Evolutionary conservation across 495 filamentous ascomycete genomes (phyloP).

Genomic region (Aspergillus campestris): DNA sequence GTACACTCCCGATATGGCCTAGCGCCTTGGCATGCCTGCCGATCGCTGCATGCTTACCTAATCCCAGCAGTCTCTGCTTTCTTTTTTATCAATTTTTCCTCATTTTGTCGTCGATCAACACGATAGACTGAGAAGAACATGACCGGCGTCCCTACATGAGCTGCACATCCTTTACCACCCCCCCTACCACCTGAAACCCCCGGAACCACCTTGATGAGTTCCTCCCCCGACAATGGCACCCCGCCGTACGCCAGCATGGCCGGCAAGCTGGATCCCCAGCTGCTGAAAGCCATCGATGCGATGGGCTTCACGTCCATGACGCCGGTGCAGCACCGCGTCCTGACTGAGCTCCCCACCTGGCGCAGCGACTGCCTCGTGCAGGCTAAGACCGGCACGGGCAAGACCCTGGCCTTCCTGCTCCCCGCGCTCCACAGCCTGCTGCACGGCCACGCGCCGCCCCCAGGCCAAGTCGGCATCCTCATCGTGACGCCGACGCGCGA

Average conservation of each 20-base stretch:
- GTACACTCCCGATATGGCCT: too few relatives aligned
- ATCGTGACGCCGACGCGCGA: slow-evolving; percentile 60
- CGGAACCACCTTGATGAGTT: too few relatives aligned
- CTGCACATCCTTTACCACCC: too few relatives aligned
- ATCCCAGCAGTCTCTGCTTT: too few relatives aligned
- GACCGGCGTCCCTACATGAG: too few relatives aligned
- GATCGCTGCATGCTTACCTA: too few relatives aligned
- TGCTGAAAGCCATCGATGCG: slow-evolving; percentile 37
- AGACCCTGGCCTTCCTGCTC: slow-evolving; percentile 71
- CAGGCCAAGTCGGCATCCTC: slow-evolving; percentile 50
- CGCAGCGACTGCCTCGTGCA: slow-evolving; percentile 55
- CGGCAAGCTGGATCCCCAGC: slow-evolving; percentile 36
- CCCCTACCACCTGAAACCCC: too few relatives aligned
- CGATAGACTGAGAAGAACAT: too few relatives aligned
- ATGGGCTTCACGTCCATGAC: slow-evolving; percentile 45
- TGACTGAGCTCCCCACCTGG: slow-evolving; percentile 42
- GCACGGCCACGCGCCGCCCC: slow-evolving; percentile 12
- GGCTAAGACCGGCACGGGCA: slow-evolving; percentile 81
- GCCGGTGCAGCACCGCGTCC: slow-evolving; percentile 47
- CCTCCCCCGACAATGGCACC: too few relatives aligned
- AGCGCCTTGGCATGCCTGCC: too few relatives aligned
- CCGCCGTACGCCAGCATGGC: slow-evolving; percentile 34
- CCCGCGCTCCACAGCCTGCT: slow-evolving; percentile 65
- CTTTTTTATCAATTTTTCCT: too few relatives aligned
- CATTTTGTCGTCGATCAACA: too few relatives aligned